Evolutionary conservation across 208 protist species (phyloP), one percentile per base, ranked within the genome.

Genomic region (Acanthamoeba rhysodes): DNA sequence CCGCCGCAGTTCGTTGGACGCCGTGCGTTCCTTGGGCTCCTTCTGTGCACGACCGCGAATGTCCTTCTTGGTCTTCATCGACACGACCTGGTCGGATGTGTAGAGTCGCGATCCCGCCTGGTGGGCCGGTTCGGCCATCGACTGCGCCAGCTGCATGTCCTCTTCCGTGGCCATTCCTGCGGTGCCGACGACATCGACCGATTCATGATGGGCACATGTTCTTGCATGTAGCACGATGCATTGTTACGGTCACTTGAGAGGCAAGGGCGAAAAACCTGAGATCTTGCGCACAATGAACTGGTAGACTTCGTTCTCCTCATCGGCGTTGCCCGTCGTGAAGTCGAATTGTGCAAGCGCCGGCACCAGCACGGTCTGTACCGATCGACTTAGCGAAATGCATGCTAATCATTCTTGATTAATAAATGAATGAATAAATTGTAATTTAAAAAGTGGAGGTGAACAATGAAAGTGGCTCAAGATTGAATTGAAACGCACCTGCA

Each of bases 271-370:
- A 3, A 18, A 6, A 76, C 74, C 74, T 34, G 85, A 53, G 53
- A 92, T 92, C 55, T 92, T 92, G 4, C 57, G 29, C 10, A 92
- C 85, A 7, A 92, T 92, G 64, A 72, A 92, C 85, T 92, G 85
- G 29, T 92, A 92, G 55, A 64, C 55, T 24, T 92, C 85, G 41
- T 92, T 92, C 64, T 92, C 85, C 14, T 92, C 85, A 4, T 92
- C 85, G 4, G 32, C 64, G 57, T 92, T 92, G 32, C 59, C 85
- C 10, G 64, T n/a, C 74, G 74, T 55, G 45, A 84, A 84, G 45
- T 92, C 85, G 41, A 92, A 92, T 37, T 92, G 85, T 27, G 18
- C n/a, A 12, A 92, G 85, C 22, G 85, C 48, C 10, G 85, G 85
- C 55, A 92, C 85, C 64, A 92, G 85, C 34, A 74, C 64, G 24